Evolutionary conservation across 257 asterid species (phyloP).

Genomic region (Rauvolfia tetraphylla): DNA sequence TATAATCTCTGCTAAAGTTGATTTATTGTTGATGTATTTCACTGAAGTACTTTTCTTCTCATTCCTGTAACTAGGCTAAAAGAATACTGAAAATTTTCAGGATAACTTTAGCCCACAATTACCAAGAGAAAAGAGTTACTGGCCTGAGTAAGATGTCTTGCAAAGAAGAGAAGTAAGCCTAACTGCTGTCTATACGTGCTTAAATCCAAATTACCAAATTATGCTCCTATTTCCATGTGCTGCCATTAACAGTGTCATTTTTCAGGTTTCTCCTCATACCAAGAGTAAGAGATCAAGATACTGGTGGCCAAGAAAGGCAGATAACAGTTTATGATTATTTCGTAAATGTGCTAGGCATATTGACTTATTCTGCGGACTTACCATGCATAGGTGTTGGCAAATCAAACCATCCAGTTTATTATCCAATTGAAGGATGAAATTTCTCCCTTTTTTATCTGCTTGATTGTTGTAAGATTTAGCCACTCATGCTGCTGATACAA

Average conservation of each 20-base stretch:
- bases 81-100: constrained; percentile 38
- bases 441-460: not conserved
- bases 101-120: constrained; percentile 37
- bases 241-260: not conserved
- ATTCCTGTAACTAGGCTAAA: constrained; percentile 29
- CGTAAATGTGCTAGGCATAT: constrained; percentile 32
- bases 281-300: constrained; percentile 14
- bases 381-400: constrained; percentile 55
- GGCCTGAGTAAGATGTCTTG: constrained; percentile 46
- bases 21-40: not conserved
- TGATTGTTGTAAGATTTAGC: not conserved
- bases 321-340: constrained; percentile 51
- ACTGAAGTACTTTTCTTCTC: not conserved
- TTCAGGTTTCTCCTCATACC: constrained; percentile 28
- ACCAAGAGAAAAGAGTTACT: constrained; percentile 37
- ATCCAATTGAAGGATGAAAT: constrained; percentile 47
- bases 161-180: constrained; percentile 42
- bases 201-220: not conserved
- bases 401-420: constrained; percentile 26
- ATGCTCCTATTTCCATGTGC: constrained; percentile 1
- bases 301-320: constrained; percentile 21
- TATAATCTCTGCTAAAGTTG: not conserved
- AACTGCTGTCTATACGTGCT: not conserved
- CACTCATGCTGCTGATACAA: not conserved
- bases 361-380: constrained; percentile 39